Conservation (phyloP, 2,329 filamentous ascomycete genomes). For the Rasamsonia emersonii region DNA sequence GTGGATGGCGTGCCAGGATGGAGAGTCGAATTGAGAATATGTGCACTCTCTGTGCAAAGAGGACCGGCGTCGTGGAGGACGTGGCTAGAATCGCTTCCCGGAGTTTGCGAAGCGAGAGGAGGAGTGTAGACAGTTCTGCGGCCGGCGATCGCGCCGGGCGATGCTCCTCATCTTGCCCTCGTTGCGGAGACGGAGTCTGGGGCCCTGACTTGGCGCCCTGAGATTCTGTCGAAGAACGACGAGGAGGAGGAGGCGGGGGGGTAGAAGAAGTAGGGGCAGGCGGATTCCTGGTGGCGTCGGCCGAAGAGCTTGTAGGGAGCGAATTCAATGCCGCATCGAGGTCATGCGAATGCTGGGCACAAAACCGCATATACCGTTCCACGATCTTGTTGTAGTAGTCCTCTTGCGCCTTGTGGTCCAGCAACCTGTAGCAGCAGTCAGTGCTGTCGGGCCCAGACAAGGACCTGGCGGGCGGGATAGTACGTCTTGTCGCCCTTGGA, state of each 20-base stretch:
- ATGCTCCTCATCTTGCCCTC: slow-evolving; percentile 15
- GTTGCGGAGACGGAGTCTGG: no score
- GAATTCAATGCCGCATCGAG: slow-evolving; percentile 68
- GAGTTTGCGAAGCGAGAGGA: slow-evolving; percentile 82
- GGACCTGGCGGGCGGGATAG: slow-evolving; percentile 2
- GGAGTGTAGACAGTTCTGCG: slow-evolving; percentile 62
- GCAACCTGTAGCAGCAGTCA: slow-evolving; percentile 43
- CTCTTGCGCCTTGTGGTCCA: slow-evolving; percentile 71
- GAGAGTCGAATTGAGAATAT: slow-evolving; percentile 82
- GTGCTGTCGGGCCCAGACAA: slow-evolving; percentile 4
- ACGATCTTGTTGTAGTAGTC: slow-evolving; percentile 80
- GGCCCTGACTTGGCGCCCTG: no score
- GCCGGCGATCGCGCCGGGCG: slow-evolving; percentile 34
- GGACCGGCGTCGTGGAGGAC: slow-evolving; percentile 62
- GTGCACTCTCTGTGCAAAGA: slow-evolving; percentile 81
- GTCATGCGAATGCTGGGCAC: slow-evolving; percentile 64
- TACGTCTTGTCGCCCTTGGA: slow-evolving; percentile 88
- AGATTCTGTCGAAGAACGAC: slow-evolving; percentile 12
- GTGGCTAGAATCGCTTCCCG: slow-evolving; percentile 73
- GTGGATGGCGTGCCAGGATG: slow-evolving; percentile 70
- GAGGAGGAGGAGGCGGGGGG: slow-evolving; percentile 8
- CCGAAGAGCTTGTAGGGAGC: slow-evolving; percentile 38
- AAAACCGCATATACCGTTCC: slow-evolving; percentile 83
- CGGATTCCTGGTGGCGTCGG: slow-evolving; percentile 32
- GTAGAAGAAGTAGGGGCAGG: slow-evolving; percentile 13